Evolutionary conservation across 306 rosid genomes (phyloP), one percentile per base, ranked within the genome.

Genomic region (Lagenaria siceraria): DNA sequence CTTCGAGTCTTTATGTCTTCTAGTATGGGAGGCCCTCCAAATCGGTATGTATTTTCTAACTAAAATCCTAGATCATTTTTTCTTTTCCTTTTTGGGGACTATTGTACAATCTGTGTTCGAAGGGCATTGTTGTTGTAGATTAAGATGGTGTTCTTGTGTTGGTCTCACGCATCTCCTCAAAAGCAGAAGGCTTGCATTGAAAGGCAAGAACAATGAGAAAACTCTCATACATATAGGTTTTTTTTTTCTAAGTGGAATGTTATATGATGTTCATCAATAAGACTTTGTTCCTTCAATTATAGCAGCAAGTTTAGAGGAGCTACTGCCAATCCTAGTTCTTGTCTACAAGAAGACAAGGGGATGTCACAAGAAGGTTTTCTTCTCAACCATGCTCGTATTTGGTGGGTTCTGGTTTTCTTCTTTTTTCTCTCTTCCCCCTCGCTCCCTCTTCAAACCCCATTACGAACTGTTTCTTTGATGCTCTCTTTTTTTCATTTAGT

Each of bases 341-440:
- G 82, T 49, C 92, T 95, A 65, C 77, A 89, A 89, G 85, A 82
- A 79, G 92, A 95, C 52, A 81, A 80, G 59, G 92, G 80, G 19
- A 81, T 90, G 33, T 83, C 89, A 52, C 70, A 80, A 71, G 89
- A 92, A 29, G 96, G 98, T 11, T 95, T 95, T 84, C 81, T 86
- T 24, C 85, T 90, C 1, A 95, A 95, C 81, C 93, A 92, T 40
- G 86, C 87, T 0, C 87, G 96, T 3, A 83, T 84, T 70, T 90
- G 78, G 80, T 94, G 29, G 98, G 98, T 78, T 87, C 96, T 15
- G 98, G 98, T 48, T n/a, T n/a, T n/a, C n/a, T n/a, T n/a, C n/a
- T n/a, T n/a, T n/a, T n/a, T n/a, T n/a, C n/a, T n/a, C n/a, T n/a
- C n/a, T n/a, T n/a, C n/a, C n/a, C n/a, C n/a, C n/a, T n/a, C n/a